A percentile compares a stretch with the other conserved stretches of the same genome.
These are phyloP conservation scores for Adansonia gregorii DNA, from an alignment of 441 rosid genomes.

Conservation along the genomic window DNA sequence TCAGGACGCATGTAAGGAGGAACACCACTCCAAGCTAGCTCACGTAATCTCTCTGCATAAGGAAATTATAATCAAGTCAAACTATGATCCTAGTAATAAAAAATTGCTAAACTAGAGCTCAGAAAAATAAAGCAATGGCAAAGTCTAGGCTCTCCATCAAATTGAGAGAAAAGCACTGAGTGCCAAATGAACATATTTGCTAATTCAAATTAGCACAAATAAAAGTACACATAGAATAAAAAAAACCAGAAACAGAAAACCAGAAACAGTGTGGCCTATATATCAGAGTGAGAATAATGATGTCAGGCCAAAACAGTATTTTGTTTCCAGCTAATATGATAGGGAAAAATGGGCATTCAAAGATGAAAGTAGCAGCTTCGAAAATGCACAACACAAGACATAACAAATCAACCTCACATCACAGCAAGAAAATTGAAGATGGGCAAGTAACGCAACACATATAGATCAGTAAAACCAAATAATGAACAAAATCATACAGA, in stretches of 20 bases:
- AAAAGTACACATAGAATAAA: not conserved
- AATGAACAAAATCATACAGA: not conserved
- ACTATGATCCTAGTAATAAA: constrained; percentile 16
- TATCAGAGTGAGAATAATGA: not conserved
- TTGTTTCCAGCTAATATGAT: not conserved
- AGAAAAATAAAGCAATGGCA: not conserved
- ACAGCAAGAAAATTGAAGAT: not conserved
- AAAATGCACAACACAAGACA: not conserved
- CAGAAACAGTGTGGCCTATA: not conserved
- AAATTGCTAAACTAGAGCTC: constrained; percentile 10
- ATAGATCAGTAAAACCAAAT: not conserved
- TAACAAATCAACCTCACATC: not conserved
- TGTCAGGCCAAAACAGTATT: not conserved
- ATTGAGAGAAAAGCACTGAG: not conserved
- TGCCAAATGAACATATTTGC: not conserved
- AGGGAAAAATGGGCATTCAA: not conserved
- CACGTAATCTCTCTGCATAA: constrained; percentile 80
- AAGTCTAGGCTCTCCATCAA: constrained; percentile 21
- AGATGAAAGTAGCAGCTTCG: not conserved
- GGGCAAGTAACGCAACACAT: not conserved
- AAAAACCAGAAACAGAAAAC: too few species aligned
- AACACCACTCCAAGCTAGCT: constrained; percentile 96
- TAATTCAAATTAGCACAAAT: not conserved
- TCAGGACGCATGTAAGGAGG: constrained; percentile 95
- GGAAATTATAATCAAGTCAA: constrained; percentile 12